Evolutionary conservation across 345 rosid species (phyloP), one percentile per base, ranked within the genome.

Genomic region (Dovyalis caffra): DNA sequence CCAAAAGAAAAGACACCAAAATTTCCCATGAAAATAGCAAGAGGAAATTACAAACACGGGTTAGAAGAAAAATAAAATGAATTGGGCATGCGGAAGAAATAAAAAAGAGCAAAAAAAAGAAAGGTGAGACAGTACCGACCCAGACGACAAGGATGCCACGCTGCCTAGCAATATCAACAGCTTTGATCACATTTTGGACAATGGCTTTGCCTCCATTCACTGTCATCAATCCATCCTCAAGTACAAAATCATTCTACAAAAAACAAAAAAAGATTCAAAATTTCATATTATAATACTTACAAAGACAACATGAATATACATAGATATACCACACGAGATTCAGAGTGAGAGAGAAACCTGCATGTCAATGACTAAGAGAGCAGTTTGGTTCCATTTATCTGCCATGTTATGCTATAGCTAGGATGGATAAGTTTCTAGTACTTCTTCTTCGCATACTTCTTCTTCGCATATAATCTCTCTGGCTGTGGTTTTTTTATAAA

Each of bases 361-460:
- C 98, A 94, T 94, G 86, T 92, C 98, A 78, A 92, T 94, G 32
- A 94, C 97, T 8, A 92, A 87, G 4, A 94, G 93, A 81, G 91
- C 97, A 38, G 94, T 88, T 64, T 85, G 82, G 82, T 64, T 91
- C 92, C 90, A 67, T 61, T 89, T 82, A 61, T 83, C 84, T 0
- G 81, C 87, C 98, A 74, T 66, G 68, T 43, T 14, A 43, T 5
- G 47, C 47, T 3, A 43, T 2, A 12, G 47, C 18, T 14, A 43
- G 47, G 14, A 15, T 3, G 47, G 47, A 43, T 43, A 5, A 43
- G 18, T 43, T 3, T 1, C 18, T 43, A 43, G 18, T 15, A 4
- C 18, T 43, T 43, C 5, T 40, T 40, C 16, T 43, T 14, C 47
- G 2, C 14, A 1, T n/a, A n/a, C n/a, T n/a, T n/a, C n/a, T n/a